phyloP scores from a whole-genome alignment of 1,284 basidiomycete species.

The Filobasidium uniguttulatum region DNA sequence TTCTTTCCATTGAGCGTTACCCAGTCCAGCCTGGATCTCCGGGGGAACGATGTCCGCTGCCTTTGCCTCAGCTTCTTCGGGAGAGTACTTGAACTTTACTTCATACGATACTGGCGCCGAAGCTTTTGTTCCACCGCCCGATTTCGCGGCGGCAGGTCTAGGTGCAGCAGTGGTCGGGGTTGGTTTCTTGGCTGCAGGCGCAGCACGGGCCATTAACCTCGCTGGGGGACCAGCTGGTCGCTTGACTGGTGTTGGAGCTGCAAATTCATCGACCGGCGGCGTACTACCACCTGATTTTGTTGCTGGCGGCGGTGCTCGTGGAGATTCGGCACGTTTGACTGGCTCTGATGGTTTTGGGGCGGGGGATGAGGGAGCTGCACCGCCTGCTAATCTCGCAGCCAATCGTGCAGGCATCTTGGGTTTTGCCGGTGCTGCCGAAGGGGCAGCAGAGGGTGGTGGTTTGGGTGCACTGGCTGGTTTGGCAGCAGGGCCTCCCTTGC shows the following conservation, averaged over 20 bases:
- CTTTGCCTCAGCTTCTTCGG: slow-evolving; percentile 80
- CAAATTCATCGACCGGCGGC: slow-evolving; percentile 7
- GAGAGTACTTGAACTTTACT: slow-evolving; percentile 79
- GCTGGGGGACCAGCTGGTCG: background rate
- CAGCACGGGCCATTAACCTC: slow-evolving; percentile 11
- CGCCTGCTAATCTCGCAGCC: background rate
- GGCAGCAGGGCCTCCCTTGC: slow-evolving; percentile 53
- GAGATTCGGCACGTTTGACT: no score
- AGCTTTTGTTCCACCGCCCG: slow-evolving; percentile 39
- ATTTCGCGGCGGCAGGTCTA: slow-evolving; percentile 8
- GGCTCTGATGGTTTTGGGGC: background rate
- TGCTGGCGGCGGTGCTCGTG: background rate
- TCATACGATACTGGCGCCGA: slow-evolving; percentile 49
- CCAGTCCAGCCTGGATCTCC: slow-evolving; percentile 57
- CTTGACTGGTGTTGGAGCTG: background rate
- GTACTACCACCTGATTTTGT: no score
- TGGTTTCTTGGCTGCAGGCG: slow-evolving; percentile 17
- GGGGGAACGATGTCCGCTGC: slow-evolving; percentile 63
- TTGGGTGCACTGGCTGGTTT: slow-evolving; percentile 29
- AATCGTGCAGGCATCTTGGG: slow-evolving; percentile 8
- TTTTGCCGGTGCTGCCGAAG: slow-evolving; percentile 21
- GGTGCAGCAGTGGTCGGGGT: slow-evolving; percentile 11
- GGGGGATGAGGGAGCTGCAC: no score
- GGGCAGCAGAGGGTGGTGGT: slow-evolving; percentile 9
- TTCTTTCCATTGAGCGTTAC: slow-evolving; percentile 84